Conservation (phyloP, 345 rosid species). For the Gossypium raimondii region DNA sequence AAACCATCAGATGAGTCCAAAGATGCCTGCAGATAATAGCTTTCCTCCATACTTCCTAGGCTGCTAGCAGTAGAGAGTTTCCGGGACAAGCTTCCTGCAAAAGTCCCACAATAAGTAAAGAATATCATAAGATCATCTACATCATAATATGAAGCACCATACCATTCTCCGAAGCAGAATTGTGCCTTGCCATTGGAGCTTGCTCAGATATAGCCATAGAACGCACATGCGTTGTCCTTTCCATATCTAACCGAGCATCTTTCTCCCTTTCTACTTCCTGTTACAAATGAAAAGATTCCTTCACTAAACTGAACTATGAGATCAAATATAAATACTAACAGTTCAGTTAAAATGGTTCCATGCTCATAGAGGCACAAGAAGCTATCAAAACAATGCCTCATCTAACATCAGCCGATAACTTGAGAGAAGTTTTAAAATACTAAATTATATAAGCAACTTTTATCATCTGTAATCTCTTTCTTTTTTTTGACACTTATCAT, state of each 20-base stretch:
- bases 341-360: neutral
- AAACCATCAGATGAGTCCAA: slow-evolving; percentile 74
- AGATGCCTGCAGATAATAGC: slow-evolving; percentile 92
- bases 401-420: neutral
- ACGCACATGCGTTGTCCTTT: slow-evolving; percentile 53
- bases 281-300: slow-evolving; percentile 10
- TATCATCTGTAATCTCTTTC: neutral
- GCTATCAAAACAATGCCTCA: neutral
- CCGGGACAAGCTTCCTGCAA: slow-evolving; percentile 65
- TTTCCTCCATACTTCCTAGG: slow-evolving; percentile 94
- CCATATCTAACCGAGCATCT: slow-evolving; percentile 79
- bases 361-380: neutral
- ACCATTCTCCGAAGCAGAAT: slow-evolving; percentile 74
- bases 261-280: slow-evolving; percentile 94
- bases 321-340: neutral
- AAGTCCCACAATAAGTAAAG: slow-evolving; percentile 10
- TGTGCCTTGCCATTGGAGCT: slow-evolving; percentile 48
- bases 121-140: slow-evolving; percentile 14
- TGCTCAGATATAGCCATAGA: slow-evolving; percentile 55
- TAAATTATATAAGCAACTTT: neutral
- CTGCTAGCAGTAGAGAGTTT: slow-evolving; percentile 85
- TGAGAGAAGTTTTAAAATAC: neutral
- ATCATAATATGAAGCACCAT: slow-evolving; percentile 12
- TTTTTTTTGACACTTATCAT: neutral
- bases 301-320: slow-evolving; percentile 1